Evolutionary conservation across 306 rosid species (phyloP).

Genomic region (Crataegus laevigata): DNA sequence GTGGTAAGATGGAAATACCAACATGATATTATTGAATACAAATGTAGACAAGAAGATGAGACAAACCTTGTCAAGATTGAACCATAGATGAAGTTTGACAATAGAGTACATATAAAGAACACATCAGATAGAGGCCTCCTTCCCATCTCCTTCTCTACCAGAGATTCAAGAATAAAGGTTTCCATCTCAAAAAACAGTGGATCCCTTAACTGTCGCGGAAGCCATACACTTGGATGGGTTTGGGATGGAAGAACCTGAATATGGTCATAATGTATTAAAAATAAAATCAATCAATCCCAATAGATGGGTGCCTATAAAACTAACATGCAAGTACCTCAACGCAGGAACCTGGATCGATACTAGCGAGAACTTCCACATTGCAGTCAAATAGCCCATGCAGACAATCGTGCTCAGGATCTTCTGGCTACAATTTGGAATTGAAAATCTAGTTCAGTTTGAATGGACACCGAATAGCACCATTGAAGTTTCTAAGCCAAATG

Average conservation of each 20-base stretch:
- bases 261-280: slow-evolving; percentile 10
- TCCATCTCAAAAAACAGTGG: slow-evolving; percentile 71
- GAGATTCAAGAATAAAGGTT: slow-evolving; percentile 45
- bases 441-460: slow-evolving; percentile 21
- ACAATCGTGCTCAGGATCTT: slow-evolving; percentile 43
- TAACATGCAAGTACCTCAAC: slow-evolving; percentile 48
- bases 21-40: not conserved
- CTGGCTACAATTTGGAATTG: slow-evolving; percentile 35
- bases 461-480: not conserved
- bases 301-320: slow-evolving; percentile 8
- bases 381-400: slow-evolving; percentile 57
- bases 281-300: slow-evolving; percentile 3
- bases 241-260: slow-evolving; percentile 44
- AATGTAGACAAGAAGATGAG: not conserved
- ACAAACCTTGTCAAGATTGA: slow-evolving; percentile 55
- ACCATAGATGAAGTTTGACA: slow-evolving; percentile 58
- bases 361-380: slow-evolving; percentile 62
- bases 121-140: slow-evolving; percentile 43
- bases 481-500: slow-evolving; percentile 1
- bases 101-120: slow-evolving; percentile 60
- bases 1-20: not conserved
- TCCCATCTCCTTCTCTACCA: slow-evolving; percentile 44
- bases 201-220: slow-evolving; percentile 64
- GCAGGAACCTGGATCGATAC: slow-evolving; percentile 39
- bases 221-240: slow-evolving; percentile 34